phyloP scores from a whole-genome alignment of 2,329 filamentous ascomycete species.

The Ilyonectria destructans region DNA sequence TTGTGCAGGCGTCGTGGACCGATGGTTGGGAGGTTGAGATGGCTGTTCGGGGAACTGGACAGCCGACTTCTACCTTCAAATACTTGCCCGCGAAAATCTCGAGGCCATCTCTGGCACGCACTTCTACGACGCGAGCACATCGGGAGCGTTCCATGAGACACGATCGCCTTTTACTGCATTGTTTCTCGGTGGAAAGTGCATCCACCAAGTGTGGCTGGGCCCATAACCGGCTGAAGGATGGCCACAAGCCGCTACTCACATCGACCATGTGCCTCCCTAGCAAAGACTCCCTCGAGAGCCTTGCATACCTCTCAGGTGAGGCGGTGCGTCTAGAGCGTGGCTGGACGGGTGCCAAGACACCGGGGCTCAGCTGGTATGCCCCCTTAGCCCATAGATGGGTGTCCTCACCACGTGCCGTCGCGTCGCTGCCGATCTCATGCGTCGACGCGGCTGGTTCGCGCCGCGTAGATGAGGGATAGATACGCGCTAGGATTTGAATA shows the following conservation, averaged over 20 bases:
- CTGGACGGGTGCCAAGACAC: neutral
- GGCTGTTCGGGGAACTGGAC: slow-evolving; percentile 5
- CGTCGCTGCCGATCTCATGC: slow-evolving; percentile 5
- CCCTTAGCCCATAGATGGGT: neutral
- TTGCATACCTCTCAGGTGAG: neutral
- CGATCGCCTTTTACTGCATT: slow-evolving; percentile 32
- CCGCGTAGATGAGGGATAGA: neutral
- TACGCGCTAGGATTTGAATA: neutral
- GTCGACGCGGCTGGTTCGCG: slow-evolving; percentile 15
- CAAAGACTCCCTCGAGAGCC: neutral
- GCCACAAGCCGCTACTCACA: slow-evolving; percentile 1
- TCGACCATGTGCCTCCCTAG: slow-evolving; percentile 25
- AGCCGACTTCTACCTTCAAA: slow-evolving; percentile 37
- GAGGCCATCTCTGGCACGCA: slow-evolving; percentile 35
- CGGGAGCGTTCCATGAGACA: slow-evolving; percentile 9
- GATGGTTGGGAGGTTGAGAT: slow-evolving; percentile 3
- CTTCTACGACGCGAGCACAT: neutral
- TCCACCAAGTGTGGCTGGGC: slow-evolving; percentile 35
- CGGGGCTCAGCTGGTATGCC: slow-evolving; percentile 10
- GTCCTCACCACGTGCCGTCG: slow-evolving; percentile 6
- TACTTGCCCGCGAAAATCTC: slow-evolving; percentile 24
- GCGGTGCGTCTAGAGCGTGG: slow-evolving; percentile 2
- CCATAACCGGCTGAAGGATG: slow-evolving; percentile 5
- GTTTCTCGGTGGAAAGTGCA: slow-evolving; percentile 28
- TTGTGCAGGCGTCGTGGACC: neutral